phyloP scores from a whole-genome alignment of 345 rosid genomes.

The Melaleuca quinquenervia region DNA sequence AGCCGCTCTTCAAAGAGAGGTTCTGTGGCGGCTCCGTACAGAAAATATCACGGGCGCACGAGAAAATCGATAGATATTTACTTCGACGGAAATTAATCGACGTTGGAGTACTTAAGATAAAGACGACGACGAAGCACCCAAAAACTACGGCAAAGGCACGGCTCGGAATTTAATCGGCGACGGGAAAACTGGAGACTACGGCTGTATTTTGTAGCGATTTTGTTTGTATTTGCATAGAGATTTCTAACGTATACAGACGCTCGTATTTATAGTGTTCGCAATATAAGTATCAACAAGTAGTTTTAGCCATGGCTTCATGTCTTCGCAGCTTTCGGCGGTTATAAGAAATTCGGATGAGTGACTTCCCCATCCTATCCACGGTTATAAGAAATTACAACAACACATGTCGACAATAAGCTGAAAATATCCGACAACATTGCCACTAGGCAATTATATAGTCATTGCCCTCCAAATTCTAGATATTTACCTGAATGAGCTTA shows the following conservation, averaged over 20 bases:
- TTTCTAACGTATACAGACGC: rapidly evolving
- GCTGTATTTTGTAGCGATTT: not conserved
- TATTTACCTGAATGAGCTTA: not conserved
- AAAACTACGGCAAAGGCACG: not conserved
- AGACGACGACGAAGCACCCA: not conserved
- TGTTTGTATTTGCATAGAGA: not conserved
- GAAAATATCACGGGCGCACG: not conserved
- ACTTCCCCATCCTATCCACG: rapidly evolving
- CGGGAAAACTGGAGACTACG: not conserved
- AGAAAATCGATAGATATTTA: not conserved
- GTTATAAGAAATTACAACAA: not conserved
- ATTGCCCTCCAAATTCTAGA: not conserved
- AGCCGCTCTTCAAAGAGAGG: not conserved
- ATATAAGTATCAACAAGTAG: not conserved
- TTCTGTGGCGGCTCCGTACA: rapidly evolving
- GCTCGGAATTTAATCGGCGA: not conserved
- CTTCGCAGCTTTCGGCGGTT: not conserved
- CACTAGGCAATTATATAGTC: rapidly evolving
- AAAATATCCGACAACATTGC: not conserved
- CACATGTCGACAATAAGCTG: not conserved
- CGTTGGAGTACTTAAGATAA: rapidly evolving
- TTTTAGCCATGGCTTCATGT: not conserved
- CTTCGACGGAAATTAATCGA: not conserved
- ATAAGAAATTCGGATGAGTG: not conserved
- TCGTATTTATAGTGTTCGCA: not conserved